Base-by-base conservation (phyloP, 1,139 yeast genomes). In the Geotrichum klebahnii region DNA sequence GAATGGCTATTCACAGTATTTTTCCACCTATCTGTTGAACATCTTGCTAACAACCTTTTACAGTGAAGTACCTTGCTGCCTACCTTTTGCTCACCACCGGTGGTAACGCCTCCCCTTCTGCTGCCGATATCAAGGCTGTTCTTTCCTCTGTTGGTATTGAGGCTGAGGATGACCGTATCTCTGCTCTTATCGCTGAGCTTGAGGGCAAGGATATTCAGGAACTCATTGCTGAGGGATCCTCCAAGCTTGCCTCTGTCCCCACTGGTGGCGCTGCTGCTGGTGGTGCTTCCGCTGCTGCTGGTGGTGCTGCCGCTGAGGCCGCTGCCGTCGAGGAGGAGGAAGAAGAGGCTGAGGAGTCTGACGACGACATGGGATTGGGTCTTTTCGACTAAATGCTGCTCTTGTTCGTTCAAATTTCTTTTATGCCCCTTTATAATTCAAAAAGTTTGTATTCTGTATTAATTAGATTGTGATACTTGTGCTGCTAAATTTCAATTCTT, bases 201-300 rank as follows among this genome's bases (percentile, higher is more conserved):
- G 90, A 87, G 76, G 98, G 97, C 76, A 92, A 92, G 85, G 75
- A 80, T 71, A 80, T 85, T 71, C 82, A 79, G 64, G 96, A 89
- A 77, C 84, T 92, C 77, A 84, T 92, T 66, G 92, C 97, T 69
- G 95, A 82, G 77, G 98, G 98, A 80, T 77, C 86, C 74, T 77
- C 82, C 75, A 92, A 92, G 81, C 85, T 92, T 72, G 90, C 97
- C 65, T 80, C 97, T 61, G 96, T 90, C 63, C 97, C 98, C 77
- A 71, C 96, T 72, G 98, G 96, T 75, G 97, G 92, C 78, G 90
- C 96, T 70, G 90, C 90, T 71, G 80, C 87, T 65, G 78, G 86
- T 68, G 78, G 79, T 66, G 78, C 78, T 69, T 81, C 77, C 66
- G 81, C 79, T 69, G 82, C 83, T 67, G 81, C 83, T 65, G 79